Evolutionary conservation across 1,284 basidiomycete species (phyloP), one percentile per base, ranked within the genome.

Genomic region (Tremellales sp.): DNA sequence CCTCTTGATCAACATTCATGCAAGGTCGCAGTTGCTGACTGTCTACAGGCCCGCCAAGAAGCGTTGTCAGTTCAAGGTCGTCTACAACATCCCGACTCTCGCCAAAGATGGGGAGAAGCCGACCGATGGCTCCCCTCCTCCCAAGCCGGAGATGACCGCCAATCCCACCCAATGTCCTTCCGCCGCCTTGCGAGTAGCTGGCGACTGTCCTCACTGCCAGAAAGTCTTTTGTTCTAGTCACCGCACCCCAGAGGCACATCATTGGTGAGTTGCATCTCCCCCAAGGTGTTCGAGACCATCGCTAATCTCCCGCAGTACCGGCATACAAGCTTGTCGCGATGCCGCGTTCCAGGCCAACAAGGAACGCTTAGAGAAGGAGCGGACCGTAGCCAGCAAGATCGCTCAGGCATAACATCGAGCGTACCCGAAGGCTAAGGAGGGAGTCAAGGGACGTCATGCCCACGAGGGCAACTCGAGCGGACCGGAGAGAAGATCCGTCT

Each of bases 331-430:
- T 6, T 74, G 74, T 58, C 63, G 73, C 29, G 74, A 75, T 37
- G 74, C 74, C 24, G 75, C 75, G 0, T 75, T 76, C 60, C 70
- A 74, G 46, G 73, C 73, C 25, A 76, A 76, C 68, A 74, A 74
- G 60, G 74, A 71, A 48, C 61, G 73, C 37, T 61, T 76, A 4
- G 74, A 75, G 56, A 60, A 64, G 23, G 75, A 76, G 52, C 61
- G 68, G 43, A 76, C 74, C 10, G 67, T 72, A 24, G 69, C 70
- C 10, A 62, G 61, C 52, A 76, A 76, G 65, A 69, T 76, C 46
- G 72, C 73, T 7, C 67, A 67, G 51, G 68, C 72, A 24, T 75
- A 68, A n/a, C n/a, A n/a, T n/a, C n/a, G n/a, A n/a, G n/a, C n/a
- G n/a, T n/a, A n/a, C n/a, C n/a, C n/a, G n/a, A n/a, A n/a, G n/a